These are phyloP conservation scores for Cercophora sp. DNA, from an alignment of 495 filamentous ascomycete genomes.

Conservation along the genomic window DNA sequence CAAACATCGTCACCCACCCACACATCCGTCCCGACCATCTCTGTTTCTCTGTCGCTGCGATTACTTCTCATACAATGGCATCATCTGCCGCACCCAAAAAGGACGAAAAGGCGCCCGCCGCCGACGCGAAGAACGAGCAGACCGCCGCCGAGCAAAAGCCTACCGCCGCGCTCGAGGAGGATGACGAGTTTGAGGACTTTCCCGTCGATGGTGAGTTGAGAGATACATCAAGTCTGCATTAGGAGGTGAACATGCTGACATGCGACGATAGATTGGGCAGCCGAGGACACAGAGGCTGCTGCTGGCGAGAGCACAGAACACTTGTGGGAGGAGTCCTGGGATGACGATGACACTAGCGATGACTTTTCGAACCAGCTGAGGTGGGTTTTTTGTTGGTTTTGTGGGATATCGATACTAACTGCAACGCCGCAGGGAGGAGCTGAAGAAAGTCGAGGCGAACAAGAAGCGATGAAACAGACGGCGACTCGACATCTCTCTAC, in stretches of 20 bases:
- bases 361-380: slow-evolving; percentile 95
- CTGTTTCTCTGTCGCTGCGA: neutral
- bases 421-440: slow-evolving; percentile 66
- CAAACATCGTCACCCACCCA: neutral
- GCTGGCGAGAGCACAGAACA: slow-evolving; percentile 58
- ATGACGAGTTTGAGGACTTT: slow-evolving; percentile 99
- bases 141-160: slow-evolving; percentile 26
- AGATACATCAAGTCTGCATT: no score
- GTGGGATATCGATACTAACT: slow-evolving; percentile 2
- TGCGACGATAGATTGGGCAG: slow-evolving; percentile 66
- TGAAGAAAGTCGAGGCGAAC: slow-evolving; percentile 83
- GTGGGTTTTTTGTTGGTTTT: slow-evolving; percentile 61
- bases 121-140: slow-evolving; percentile 24
- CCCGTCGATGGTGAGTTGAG: slow-evolving; percentile 82
- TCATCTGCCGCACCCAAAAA: slow-evolving; percentile 26
- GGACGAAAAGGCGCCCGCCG: slow-evolving; percentile 44
- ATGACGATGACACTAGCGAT: slow-evolving; percentile 95
- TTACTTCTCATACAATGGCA: slow-evolving; percentile 23
- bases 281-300: slow-evolving; percentile 77
- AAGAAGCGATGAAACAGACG: slow-evolving; percentile 55
- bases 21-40: neutral
- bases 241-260: neutral
- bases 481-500: no score
- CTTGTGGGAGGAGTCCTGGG: slow-evolving; percentile 99
- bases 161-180: slow-evolving; percentile 76